Conservation (phyloP, 306 rosid genomes). For the Abrus precatorius region DNA sequence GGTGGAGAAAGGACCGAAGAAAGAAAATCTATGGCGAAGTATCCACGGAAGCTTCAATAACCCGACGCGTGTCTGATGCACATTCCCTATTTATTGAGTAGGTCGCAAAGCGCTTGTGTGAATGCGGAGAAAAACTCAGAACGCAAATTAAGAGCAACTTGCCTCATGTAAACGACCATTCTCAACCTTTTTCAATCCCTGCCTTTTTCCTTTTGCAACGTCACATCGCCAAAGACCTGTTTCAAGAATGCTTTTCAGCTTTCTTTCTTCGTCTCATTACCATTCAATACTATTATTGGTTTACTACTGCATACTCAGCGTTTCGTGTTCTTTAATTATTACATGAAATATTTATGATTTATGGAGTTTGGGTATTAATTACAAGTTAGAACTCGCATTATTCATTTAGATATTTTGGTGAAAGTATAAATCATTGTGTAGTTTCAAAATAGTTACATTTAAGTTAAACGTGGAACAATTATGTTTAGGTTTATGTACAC, state of each 20-base stretch:
- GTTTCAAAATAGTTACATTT: too few species aligned
- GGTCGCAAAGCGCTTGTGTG: neutral
- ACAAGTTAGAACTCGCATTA: neutral
- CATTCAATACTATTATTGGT: neutral
- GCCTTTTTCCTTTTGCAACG: too few species aligned
- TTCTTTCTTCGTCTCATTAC: neutral
- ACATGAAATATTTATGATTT: neutral
- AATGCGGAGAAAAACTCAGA: too few species aligned
- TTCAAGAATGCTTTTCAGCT: too few species aligned
- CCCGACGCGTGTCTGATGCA: neutral
- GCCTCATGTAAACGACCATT: too few species aligned
- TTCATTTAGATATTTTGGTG: neutral
- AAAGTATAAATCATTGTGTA: too few species aligned
- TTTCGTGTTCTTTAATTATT: neutral
- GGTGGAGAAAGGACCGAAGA: neutral
- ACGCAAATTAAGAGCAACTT: neutral
- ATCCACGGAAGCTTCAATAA: neutral
- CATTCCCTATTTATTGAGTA: neutral
- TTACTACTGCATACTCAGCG: neutral
- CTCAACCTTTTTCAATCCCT: neutral
- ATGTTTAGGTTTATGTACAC: too few species aligned
- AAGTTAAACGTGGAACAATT: too few species aligned
- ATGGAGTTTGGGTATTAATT: neutral
- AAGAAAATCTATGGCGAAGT: neutral
- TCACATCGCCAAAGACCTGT: too few species aligned